Evolutionary conservation across 192 early-diverging fungal species (phyloP), one percentile per base, ranked within the genome.

Genomic region (Umbelopsis sp.): DNA sequence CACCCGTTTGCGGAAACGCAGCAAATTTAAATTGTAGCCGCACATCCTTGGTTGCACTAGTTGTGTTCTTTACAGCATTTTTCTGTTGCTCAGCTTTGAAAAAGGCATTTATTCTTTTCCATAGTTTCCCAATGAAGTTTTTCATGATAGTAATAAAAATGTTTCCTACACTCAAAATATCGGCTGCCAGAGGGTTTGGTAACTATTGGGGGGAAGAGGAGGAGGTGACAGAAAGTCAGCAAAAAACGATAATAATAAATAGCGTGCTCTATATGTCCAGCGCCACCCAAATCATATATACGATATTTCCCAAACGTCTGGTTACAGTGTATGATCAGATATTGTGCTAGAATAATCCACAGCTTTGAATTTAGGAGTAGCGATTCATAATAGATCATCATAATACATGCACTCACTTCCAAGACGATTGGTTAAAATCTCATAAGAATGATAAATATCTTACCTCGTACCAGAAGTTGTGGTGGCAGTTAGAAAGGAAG

Each of bases 371-470:
- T 49, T 62, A 62, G 56, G 56, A 62, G 56, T 62, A 62, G 56
- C 56, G 56, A 62, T 62, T 62, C 56, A 34, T 62, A 34, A n/a
- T 4, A 62, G 26, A 34, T 62, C 56, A 62, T 62, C 56, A 22
- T 62, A 10, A 34, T 62, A 32, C 56, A 22, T 31, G 17, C 26
- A 20, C 17, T 11, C 12, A 12, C 56, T 41, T 41, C 12, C 8
- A 11, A 11, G 38, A 11, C 38, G 8, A 41, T 11, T 11, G 20
- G 20, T n/a, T 47, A 9, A 47, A 10, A 20, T 47, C 5, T 47
- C 14, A 47, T 47, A 47, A 47, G 45, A 47, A 16, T 5, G 14
- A 47, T 47, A n/a, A 47, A 47, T 12, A 12, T 16, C 45, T 47
- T 47, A 47, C 45, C 45, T n/a, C n/a, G n/a, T n/a, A n/a, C n/a